Percentiles rank a stretch among this genome's conserved stretches.
phyloP scores from a whole-genome alignment of 2,329 filamentous ascomycete genomes.

The Pestalotiopsis sp. region DNA sequence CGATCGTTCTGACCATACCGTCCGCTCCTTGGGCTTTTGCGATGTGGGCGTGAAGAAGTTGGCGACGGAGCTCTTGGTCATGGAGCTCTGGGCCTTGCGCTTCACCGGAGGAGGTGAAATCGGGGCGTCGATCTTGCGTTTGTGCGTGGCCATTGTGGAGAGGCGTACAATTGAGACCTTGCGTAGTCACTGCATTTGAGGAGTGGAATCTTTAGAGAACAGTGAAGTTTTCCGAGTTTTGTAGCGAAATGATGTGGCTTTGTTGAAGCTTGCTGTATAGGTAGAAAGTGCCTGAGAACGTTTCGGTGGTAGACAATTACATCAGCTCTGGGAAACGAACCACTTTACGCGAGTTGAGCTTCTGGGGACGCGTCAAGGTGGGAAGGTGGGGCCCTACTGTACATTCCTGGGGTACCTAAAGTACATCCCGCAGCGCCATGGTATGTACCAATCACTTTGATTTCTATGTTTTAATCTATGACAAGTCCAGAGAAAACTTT shows the following conservation, averaged over 20 bases:
- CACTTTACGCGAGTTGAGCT: neutral
- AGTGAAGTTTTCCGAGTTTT: neutral
- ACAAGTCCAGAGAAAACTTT: no score
- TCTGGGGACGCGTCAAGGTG: neutral
- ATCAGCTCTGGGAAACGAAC: neutral
- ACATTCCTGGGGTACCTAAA: no score
- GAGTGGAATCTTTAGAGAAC: neutral
- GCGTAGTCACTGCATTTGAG: neutral
- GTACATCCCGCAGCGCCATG: no score
- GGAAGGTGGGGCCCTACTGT: neutral
- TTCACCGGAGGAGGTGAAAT: slow-evolving; percentile 59
- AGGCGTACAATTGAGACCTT: neutral
- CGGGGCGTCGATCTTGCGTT: slow-evolving; percentile 35
- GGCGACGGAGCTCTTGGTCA: slow-evolving; percentile 67
- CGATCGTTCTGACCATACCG: slow-evolving; percentile 71
- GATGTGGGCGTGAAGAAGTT: slow-evolving; percentile 89
- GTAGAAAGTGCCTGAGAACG: neutral
- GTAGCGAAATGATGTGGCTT: neutral
- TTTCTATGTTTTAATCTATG: no score
- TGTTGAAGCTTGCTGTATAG: neutral
- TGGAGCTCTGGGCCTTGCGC: slow-evolving; percentile 53
- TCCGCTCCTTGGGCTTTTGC: slow-evolving; percentile 78
- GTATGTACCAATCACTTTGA: no score
- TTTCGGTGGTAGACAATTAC: neutral
- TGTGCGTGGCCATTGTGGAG: neutral